A percentile compares a stretch with the other conserved stretches of the same genome.
Evolutionary conservation across 2,329 filamentous ascomycete species (phyloP).

Genomic region (Cladosporium sp.): DNA sequence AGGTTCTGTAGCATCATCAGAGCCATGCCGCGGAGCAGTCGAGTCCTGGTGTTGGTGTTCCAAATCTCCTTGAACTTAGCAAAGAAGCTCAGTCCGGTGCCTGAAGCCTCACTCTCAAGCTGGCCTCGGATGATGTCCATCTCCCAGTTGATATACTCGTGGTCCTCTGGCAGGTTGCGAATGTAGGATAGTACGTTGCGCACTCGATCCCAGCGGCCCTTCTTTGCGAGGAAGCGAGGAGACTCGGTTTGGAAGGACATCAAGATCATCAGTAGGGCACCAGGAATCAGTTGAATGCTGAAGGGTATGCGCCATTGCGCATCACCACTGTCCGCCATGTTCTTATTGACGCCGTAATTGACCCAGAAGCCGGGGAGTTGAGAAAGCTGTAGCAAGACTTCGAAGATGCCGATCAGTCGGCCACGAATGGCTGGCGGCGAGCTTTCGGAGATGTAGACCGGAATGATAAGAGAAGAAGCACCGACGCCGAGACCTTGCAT

Average conservation of each 20-base stretch:
- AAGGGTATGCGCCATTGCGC: conserved; percentile 19
- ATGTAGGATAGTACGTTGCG: neutral
- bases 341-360: conserved; percentile 43
- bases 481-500: conserved; percentile 49
- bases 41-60: conserved; percentile 11
- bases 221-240: conserved; percentile 22
- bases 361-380: conserved; percentile 28
- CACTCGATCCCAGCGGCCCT: neutral
- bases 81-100: conserved; percentile 9
- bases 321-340: conserved; percentile 24
- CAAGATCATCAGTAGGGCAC: conserved; percentile 21
- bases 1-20: conserved; percentile 18
- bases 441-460: conserved; percentile 58
- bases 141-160: conserved; percentile 8
- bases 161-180: conserved; percentile 1
- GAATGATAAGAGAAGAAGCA: conserved; percentile 50
- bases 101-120: conserved; percentile 3
- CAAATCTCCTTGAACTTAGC: conserved; percentile 34
- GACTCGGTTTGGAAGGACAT: conserved; percentile 25
- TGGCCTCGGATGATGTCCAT: conserved; percentile 1
- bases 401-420: conserved; percentile 17
- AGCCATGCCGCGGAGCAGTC: conserved; percentile 17
- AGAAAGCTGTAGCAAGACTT: conserved; percentile 16
- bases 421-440: conserved; percentile 56
- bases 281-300: conserved; percentile 26